Percentiles rank a stretch among this genome's conserved stretches.
These are phyloP conservation scores for Diaporthe velutina DNA, from an alignment of 2,329 filamentous ascomycete genomes.

Conservation along the genomic window DNA sequence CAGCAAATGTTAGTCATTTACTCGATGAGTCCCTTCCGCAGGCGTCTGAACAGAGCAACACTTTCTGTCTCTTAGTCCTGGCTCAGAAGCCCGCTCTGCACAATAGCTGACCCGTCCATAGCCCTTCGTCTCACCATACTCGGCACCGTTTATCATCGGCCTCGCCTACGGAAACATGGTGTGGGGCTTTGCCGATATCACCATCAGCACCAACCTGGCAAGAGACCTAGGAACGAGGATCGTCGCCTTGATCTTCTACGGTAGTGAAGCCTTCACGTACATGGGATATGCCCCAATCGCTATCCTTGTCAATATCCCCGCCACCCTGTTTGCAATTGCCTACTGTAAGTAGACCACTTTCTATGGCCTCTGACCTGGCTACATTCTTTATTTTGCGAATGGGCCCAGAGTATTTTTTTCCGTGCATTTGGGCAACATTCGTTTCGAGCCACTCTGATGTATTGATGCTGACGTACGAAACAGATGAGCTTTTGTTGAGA, in stretches of 20 bases:
- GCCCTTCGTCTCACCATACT: conserved; percentile 63
- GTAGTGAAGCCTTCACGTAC: conserved; percentile 59
- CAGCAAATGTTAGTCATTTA: conserved; percentile 58
- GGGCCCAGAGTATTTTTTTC: no score
- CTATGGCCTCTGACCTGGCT: not conserved
- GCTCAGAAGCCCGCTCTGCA: not conserved
- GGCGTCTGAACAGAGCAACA: no score
- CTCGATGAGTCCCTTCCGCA: no score
- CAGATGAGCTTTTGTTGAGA: conserved; percentile 59
- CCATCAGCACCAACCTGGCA: conserved; percentile 69
- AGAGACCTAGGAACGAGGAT: conserved; percentile 71
- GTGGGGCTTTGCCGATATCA: conserved; percentile 69
- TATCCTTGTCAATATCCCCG: conserved; percentile 68
- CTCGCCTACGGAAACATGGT: conserved; percentile 66
- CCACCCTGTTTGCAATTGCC: conserved; percentile 65
- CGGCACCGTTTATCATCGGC: conserved; percentile 67
- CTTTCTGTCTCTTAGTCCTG: not conserved
- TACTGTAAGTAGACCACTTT: conserved; percentile 54
- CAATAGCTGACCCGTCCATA: not conserved
- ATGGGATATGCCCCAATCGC: conserved; percentile 63
- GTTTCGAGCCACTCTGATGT: no score
- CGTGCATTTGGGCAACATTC: no score
- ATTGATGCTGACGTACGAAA: not conserved
- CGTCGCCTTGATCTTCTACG: conserved; percentile 70
- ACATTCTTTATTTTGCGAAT: not conserved